Evolutionary conservation across 2,329 filamentous ascomycete genomes (phyloP).

Genomic region (Pestalotiopsis sp.): DNA sequence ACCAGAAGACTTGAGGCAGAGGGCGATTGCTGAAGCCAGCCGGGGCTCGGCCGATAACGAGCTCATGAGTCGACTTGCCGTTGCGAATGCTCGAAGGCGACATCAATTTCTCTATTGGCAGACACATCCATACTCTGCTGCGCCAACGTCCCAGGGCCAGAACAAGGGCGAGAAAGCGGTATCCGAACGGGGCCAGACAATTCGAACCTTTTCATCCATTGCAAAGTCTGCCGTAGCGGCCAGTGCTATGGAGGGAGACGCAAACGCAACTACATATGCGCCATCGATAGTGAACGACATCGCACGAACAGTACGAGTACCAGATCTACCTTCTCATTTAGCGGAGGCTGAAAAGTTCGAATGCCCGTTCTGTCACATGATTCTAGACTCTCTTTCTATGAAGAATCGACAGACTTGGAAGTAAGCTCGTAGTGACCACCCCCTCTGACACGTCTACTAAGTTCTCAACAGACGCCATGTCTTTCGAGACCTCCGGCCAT

Average conservation of each 20-base stretch:
- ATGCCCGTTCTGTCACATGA: neutral
- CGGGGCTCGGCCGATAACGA: neutral
- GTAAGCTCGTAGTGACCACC: neutral
- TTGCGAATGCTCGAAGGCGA: neutral
- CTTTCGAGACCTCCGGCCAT: neutral
- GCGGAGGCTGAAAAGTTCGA: neutral
- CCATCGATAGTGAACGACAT: neutral
- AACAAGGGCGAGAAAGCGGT: neutral
- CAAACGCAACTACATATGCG: neutral
- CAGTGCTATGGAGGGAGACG: neutral
- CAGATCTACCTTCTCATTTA: too few species aligned
- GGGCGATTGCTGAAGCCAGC: neutral
- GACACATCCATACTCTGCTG: neutral
- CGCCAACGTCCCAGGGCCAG: neutral
- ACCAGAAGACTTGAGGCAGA: neutral
- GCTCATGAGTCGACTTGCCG: neutral
- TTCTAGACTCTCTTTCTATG: neutral
- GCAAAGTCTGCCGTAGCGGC: neutral
- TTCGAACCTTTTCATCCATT: neutral
- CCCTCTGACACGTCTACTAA: neutral
- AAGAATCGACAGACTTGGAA: neutral
- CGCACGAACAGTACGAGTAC: neutral
- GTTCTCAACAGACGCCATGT: neutral
- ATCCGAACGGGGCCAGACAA: neutral
- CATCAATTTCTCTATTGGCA: neutral